Percentiles rank a stretch among this genome's conserved stretches.
Evolutionary conservation across 805 yeast genomes (phyloP).

Genomic region (Cyberlindnera samutprakarnensis): DNA sequence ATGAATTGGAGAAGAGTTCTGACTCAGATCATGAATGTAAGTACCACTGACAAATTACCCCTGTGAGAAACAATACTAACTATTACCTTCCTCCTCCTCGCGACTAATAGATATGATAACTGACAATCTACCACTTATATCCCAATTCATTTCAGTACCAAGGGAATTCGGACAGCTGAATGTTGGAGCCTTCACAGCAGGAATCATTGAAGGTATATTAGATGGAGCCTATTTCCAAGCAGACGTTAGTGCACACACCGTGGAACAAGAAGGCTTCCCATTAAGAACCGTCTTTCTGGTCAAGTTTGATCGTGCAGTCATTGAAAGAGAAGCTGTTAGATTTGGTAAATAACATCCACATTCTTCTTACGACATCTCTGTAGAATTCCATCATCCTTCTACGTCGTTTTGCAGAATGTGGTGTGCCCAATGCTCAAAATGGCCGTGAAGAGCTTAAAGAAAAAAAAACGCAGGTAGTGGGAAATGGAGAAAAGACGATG

Average conservation of each 20-base stretch:
- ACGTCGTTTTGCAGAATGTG: no score
- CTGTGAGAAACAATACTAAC: no score
- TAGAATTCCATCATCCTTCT: no score
- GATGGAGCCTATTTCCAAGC: slow-evolving; percentile 70
- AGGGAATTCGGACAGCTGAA: slow-evolving; percentile 70
- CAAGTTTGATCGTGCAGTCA: slow-evolving; percentile 54
- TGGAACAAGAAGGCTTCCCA: slow-evolving; percentile 51
- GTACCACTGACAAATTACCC: slow-evolving; percentile 5
- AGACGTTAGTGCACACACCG: slow-evolving; percentile 75
- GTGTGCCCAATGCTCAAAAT: no score
- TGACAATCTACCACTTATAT: slow-evolving; percentile 64
- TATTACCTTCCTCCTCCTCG: no score
- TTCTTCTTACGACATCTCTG: no score
- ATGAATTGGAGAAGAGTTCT: slow-evolving; percentile 66
- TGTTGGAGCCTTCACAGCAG: slow-evolving; percentile 80
- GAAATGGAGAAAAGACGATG: no score
- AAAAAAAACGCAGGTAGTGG: no score
- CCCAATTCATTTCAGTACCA: slow-evolving; percentile 72
- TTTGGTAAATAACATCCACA: slow-evolving; percentile 25
- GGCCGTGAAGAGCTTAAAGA: no score
- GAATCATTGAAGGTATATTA: slow-evolving; percentile 75
- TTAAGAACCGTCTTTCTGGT: slow-evolving; percentile 68
- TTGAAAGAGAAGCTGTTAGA: slow-evolving; percentile 45
- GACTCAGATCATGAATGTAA: slow-evolving; percentile 49
- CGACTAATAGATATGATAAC: slow-evolving; percentile 33